Percentiles rank a stretch among this genome's conserved stretches.
These are phyloP conservation scores for Pythium oligandrum DNA, from an alignment of 352 stramenopile genomes.

Conservation along the genomic window DNA sequence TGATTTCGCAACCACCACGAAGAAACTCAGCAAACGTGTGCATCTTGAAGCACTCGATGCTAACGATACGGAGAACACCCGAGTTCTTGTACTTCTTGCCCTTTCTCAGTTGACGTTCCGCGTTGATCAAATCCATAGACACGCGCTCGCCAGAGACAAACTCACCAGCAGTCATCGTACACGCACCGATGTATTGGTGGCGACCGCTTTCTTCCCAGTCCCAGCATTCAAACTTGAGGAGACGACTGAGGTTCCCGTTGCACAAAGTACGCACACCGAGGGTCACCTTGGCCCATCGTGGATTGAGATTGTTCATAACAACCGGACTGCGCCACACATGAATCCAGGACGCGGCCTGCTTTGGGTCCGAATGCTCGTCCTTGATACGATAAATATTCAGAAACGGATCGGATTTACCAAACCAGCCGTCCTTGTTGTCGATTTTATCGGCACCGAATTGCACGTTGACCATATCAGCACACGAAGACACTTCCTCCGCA, in stretches of 20 bases:
- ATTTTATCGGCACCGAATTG: constrained; percentile 57
- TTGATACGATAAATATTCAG: constrained; percentile 70
- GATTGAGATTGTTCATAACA: constrained; percentile 66
- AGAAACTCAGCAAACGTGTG: constrained; percentile 73
- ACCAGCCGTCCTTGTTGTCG: constrained; percentile 79
- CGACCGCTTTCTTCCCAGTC: constrained; percentile 70
- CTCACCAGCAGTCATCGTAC: constrained; percentile 43
- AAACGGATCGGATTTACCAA: constrained; percentile 71
- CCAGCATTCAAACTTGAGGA: constrained; percentile 72
- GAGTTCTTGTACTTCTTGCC: constrained; percentile 75
- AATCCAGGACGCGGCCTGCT: constrained; percentile 40
- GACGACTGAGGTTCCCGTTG: constrained; percentile 50
- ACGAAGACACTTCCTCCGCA: constrained; percentile 66
- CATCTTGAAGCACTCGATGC: constrained; percentile 55
- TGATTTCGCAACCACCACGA: constrained; percentile 64
- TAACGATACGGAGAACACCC: constrained; percentile 50
- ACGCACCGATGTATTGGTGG: constrained; percentile 66
- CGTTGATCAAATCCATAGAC: constrained; percentile 57
- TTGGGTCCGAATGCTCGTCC: constrained; percentile 31
- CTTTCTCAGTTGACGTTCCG: constrained; percentile 57
- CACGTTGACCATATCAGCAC: constrained; percentile 55
- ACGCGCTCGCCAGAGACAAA: constrained; percentile 50
- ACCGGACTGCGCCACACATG: constrained; percentile 64
- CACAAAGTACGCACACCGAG: constrained; percentile 63
- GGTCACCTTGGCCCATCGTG: constrained; percentile 49